Conservation (phyloP, 495 filamentous ascomycete genomes). For the Thermochaetoides thermophila region DNA sequence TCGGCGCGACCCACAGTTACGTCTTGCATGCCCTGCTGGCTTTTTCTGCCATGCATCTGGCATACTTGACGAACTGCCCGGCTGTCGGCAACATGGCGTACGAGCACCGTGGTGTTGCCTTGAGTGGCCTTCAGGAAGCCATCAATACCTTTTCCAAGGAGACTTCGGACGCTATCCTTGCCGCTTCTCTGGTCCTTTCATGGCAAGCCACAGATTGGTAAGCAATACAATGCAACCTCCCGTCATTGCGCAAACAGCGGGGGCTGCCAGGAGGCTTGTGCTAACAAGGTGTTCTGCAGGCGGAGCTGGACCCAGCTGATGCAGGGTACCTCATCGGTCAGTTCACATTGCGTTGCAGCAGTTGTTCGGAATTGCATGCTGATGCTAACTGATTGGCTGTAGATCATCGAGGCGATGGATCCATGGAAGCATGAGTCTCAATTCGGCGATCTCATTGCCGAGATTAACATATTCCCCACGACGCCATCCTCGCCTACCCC, state of each 20-base stretch:
- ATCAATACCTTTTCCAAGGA: slow-evolving; percentile 71
- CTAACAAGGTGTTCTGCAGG: no score
- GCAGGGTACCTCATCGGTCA: slow-evolving; percentile 76
- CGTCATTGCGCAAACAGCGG: slow-evolving; percentile 13
- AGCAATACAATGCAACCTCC: slow-evolving; percentile 31
- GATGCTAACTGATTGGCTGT: slow-evolving; percentile 12
- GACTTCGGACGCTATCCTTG: slow-evolving; percentile 84
- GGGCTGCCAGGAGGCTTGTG: slow-evolving; percentile 22
- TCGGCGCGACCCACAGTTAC: slow-evolving; percentile 66
- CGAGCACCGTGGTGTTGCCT: slow-evolving; percentile 68
- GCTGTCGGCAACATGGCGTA: slow-evolving; percentile 74
- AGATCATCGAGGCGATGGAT: slow-evolving; percentile 85
- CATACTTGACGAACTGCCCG: slow-evolving; percentile 67
- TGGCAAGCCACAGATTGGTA: slow-evolving; percentile 98
- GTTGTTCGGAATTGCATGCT: slow-evolving; percentile 8
- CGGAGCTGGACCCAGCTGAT: slow-evolving; percentile 82
- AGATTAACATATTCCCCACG: slow-evolving; percentile 50
- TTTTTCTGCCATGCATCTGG: slow-evolving; percentile 81
- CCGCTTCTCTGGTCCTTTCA: slow-evolving; percentile 79
- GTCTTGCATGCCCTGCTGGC: slow-evolving; percentile 88
- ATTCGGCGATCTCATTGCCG: slow-evolving; percentile 70
- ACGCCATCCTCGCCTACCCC: slow-evolving; percentile 45
- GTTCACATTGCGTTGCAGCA: slow-evolving; percentile 12
- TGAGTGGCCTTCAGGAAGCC: slow-evolving; percentile 77
- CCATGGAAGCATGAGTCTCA: slow-evolving; percentile 82